Conservation (phyloP, 2,329 filamentous ascomycete species). For the Aspergillus texensis region DNA sequence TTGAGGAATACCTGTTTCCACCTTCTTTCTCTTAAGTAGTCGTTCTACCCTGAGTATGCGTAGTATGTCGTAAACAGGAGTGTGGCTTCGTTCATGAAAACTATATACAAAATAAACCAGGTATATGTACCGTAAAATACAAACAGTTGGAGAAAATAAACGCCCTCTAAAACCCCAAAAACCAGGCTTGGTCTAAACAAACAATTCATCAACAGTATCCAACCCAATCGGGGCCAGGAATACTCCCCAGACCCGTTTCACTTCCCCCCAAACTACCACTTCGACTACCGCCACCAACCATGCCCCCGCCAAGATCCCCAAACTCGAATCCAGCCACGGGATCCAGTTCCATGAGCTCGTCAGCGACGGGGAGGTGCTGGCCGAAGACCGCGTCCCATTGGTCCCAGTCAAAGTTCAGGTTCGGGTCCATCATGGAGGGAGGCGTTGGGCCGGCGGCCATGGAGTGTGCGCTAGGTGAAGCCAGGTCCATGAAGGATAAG, state of each 20-base stretch:
- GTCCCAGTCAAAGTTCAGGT: constrained; percentile 52
- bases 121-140: background rate
- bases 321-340: constrained; percentile 40
- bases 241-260: constrained; percentile 10
- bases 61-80: background rate
- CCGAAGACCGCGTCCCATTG: constrained; percentile 54
- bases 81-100: background rate
- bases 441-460: constrained; percentile 32
- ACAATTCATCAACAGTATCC: constrained; percentile 15
- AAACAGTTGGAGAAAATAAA: background rate
- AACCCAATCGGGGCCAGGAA: constrained; percentile 18
- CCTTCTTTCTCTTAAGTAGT: background rate
- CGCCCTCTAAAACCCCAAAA: background rate
- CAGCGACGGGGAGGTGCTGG: constrained; percentile 47
- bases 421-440: constrained; percentile 43
- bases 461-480: constrained; percentile 21
- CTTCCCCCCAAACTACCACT: constrained; percentile 11
- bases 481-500: constrained; percentile 26
- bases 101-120: background rate
- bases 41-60: background rate
- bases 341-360: constrained; percentile 48
- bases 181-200: background rate
- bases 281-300: constrained; percentile 6
- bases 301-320: constrained; percentile 26
- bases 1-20: background rate